Base-by-base conservation (phyloP, 2,329 filamentous ascomycete genomes). In the Monascus ruber region DNA sequence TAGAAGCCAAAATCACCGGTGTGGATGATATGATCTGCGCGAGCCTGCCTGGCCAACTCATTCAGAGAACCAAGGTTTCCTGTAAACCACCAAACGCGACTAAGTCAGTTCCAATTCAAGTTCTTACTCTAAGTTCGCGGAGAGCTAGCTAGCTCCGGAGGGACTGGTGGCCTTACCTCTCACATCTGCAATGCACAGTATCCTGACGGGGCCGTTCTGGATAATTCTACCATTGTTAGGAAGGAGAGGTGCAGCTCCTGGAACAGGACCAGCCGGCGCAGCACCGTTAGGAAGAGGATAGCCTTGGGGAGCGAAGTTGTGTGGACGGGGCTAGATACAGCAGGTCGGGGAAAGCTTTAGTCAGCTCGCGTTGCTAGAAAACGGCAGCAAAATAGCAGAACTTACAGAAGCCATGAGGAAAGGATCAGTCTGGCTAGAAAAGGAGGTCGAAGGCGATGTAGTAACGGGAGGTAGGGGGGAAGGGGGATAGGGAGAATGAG, bases 1-100 rank as follows among this genome's bases (percentile, higher is more conserved):
- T 98, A 98, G 70, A 98, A 98, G 47, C 91, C 91, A 62, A 98
- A 98, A 64, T 98, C 91, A 64, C 91, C 91, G 17, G 91, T 98
- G 67, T 98, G 91, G 57, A 98, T 87, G 65, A 98, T 94, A 69
- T 95, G 87, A 68, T 95, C 87, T 54, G 91, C 91, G 60, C 84
- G 84, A 46, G 91, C 89, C 60, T 91, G 84, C 66, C 85, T 93
- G 48, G 91, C 91, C 45, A 98, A 81, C 45, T 96, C 88, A 69
- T 98, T 98, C 56, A 98, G 73, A 50, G 91, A 95, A 68, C 83
- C 80, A 52, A 98, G 72, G 64, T 96, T 95, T 65, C 91, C 91
- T 98, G 52, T 39, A 33, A 32, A 26, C 24, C 24, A 8, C 24
- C 36, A 3, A 10, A 6, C 10, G n/a, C 5, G 7, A 6, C 7